Evolutionary conservation across 1,284 basidiomycete genomes (phyloP), one percentile per base, ranked within the genome.

Genomic region (Papiliotrema fonsecae): DNA sequence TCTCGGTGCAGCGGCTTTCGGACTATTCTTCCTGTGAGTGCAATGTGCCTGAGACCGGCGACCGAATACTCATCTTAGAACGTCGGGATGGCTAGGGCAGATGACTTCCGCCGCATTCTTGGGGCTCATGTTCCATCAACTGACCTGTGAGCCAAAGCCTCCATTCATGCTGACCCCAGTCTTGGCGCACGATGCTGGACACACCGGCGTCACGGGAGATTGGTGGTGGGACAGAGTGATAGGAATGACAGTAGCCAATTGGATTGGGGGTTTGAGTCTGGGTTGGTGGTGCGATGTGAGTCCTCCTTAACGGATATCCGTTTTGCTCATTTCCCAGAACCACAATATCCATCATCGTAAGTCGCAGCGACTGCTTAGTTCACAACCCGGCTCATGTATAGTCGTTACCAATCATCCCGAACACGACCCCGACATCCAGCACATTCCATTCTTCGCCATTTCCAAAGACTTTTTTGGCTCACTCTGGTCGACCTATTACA

Each of bases 281-380:
- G 87, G 90, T 34, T 99, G 94, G 96, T 99, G 94, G 94, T 90
- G 92, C 50, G 83, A 96, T 72, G 89, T 91, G 57, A 77, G 87
- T 56, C 18, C 27, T 42, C 7, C 0, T 2, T 21, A 16, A 21
- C 21, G 24, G 31, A 39, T 13, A 41, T 26, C 30, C 22, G 14
- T 34, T 38, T 41, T 24, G 55, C 45, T 54, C 54, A 51, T 55
- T 10, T 11, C 13, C 6, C 52, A 92, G 88, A 97, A 96, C 68
- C 94, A 98, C 73, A 97, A 98, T 64, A 83, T 96, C 43, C 94
- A 98, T 76, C 94, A 98, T 76, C 79, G 75, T 76, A 42, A 45
- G 75, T 61, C 18, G 10, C 34, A 18, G 83, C 85, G 69, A 77
- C 82, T 77, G 47, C 5, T 1, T 5, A n/a, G 2, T 14, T 16